Evolutionary conservation across 345 rosid genomes (phyloP).

Genomic region (Raphanus raphanistrum): DNA sequence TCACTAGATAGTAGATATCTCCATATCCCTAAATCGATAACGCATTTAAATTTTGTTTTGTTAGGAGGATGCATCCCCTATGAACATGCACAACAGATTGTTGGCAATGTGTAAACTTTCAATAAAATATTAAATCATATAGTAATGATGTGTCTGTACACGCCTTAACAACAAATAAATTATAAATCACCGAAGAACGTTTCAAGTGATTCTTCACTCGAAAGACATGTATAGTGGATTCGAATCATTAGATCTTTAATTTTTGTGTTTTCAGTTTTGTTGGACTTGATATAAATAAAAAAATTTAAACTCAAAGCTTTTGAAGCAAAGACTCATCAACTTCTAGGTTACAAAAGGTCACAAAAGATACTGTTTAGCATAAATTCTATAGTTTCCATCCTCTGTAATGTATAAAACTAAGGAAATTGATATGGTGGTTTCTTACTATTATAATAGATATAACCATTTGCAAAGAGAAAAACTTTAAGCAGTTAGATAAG

Average conservation of each 20-base stretch:
- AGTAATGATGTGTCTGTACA: not conserved
- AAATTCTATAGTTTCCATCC: not conserved
- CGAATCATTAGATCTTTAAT: not conserved
- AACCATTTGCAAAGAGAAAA: not conserved
- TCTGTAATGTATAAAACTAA: not conserved
- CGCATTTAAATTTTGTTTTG: not conserved
- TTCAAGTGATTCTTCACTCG: not conserved
- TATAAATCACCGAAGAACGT: not conserved
- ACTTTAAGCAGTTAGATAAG: not conserved
- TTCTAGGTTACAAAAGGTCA: not conserved
- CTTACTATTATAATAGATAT: not conserved
- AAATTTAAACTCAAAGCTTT: not conserved
- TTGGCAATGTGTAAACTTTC: not conserved
- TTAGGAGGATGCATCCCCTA: not conserved
- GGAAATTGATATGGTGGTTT: not conserved
- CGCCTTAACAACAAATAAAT: not conserved
- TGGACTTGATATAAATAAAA: not conserved
- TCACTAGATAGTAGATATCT: not conserved
- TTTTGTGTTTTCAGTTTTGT: not conserved
- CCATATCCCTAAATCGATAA: not conserved
- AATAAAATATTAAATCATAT: not conserved
- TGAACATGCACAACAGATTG: not conserved
- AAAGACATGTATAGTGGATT: not conserved
- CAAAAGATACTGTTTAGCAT: not conserved
- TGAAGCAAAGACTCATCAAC: not conserved